A percentile compares a stretch with the other conserved stretches of the same genome.
Evolutionary conservation across 23 red algal genomes (phyloP).

Genomic region (Chondrus crispus): DNA sequence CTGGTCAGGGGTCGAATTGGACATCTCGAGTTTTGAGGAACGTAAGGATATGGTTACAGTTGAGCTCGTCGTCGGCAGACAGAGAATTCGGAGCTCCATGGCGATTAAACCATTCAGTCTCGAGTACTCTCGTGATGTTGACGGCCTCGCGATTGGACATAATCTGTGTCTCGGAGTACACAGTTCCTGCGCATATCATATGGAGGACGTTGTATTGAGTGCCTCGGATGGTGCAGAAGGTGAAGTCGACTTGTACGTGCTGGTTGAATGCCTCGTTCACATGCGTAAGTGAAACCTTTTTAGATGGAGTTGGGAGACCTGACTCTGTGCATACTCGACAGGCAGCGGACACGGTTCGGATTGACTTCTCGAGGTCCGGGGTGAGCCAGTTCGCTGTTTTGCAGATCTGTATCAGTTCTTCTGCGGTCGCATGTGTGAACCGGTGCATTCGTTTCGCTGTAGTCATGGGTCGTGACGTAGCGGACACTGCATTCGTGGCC

Average conservation of each 20-base stretch:
- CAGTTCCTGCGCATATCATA: not conserved
- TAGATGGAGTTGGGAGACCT: not conserved
- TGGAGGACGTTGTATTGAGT: not conserved
- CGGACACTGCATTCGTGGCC: too few relatives aligned
- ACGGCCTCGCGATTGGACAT: not conserved
- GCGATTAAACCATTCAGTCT: not conserved
- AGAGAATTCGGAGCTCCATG: not conserved
- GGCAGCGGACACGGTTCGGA: not conserved
- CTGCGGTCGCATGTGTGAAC: not conserved
- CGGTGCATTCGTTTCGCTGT: not conserved
- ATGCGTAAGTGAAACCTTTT: constrained; percentile 3
- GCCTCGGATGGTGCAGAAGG: not conserved
- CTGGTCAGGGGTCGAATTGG: not conserved
- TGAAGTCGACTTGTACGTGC: not conserved
- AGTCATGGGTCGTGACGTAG: not conserved
- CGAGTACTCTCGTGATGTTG: not conserved
- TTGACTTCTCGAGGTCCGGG: not conserved
- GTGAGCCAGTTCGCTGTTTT: not conserved
- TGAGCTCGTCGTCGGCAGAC: not conserved
- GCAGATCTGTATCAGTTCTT: not conserved
- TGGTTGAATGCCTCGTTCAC: constrained; percentile 4
- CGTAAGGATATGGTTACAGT: not conserved
- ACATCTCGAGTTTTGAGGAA: not conserved
- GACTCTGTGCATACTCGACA: not conserved
- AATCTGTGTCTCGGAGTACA: not conserved